These are phyloP conservation scores for Scedosporium minutisporum DNA, from an alignment of 2,329 filamentous ascomycete genomes.

Conservation along the genomic window DNA sequence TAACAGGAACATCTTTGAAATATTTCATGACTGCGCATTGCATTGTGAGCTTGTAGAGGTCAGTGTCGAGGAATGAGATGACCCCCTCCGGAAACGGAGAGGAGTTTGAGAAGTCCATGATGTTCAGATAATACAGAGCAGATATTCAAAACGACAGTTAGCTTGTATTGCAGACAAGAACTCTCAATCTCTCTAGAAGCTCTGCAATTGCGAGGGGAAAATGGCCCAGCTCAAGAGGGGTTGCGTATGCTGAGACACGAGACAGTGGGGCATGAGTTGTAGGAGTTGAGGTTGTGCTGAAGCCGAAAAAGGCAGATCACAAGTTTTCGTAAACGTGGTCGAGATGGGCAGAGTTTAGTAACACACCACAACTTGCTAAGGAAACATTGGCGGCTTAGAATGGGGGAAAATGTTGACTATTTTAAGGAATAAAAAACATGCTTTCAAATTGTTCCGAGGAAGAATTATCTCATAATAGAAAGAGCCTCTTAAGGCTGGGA, in stretches of 20 bases:
- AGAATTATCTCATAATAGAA: not conserved
- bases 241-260: not conserved
- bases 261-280: not conserved
- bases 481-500: not conserved
- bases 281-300: not conserved
- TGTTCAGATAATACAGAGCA: not conserved
- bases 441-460: no score
- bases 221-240: not conserved
- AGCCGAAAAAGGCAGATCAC: not conserved
- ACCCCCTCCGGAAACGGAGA: conserved; percentile 65
- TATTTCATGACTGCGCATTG: conserved; percentile 93
- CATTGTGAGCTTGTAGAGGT: conserved; percentile 96
- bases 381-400: not conserved
- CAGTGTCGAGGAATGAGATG: conserved; percentile 73
- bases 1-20: conserved; percentile 73
- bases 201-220: not conserved
- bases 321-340: not conserved
- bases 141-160: not conserved
- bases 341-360: not conserved
- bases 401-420: not conserved
- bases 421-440: not conserved
- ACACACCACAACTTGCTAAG: not conserved
- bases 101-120: conserved; percentile 58
- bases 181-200: no score
- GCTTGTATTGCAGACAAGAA: not conserved